Conservation (phyloP, 176 grass and related monocot genomes). For the Metroxylon sagu region DNA sequence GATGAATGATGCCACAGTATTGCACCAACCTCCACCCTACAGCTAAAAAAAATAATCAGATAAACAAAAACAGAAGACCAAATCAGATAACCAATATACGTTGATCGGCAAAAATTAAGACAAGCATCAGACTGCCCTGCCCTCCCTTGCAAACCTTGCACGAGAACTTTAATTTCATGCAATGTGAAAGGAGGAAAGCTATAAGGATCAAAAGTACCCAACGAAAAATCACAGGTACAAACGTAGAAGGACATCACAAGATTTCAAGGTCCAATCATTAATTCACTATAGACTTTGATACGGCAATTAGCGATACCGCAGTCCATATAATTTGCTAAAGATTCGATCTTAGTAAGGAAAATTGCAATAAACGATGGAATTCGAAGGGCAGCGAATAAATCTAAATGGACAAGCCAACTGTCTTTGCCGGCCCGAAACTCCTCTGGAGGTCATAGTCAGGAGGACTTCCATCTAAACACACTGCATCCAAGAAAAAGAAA, state of each 20-base stretch:
- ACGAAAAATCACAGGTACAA: no score
- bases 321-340: no score
- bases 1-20: slow-evolving; percentile 39
- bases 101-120: no score
- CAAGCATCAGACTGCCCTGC: no score
- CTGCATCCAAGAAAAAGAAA: slow-evolving; percentile 19
- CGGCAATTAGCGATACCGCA: no score
- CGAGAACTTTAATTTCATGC: no score
- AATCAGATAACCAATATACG: neutral
- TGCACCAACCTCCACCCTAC: slow-evolving; percentile 79
- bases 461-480: slow-evolving; percentile 62
- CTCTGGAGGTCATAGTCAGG: slow-evolving; percentile 60
- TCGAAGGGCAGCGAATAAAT: slow-evolving; percentile 18
- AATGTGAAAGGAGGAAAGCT: no score
- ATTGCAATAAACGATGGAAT: neutral
- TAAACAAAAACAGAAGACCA: slow-evolving; percentile 6
- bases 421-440: slow-evolving; percentile 35
- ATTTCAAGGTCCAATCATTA: no score
- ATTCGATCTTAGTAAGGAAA: neutral
- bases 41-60: neutral
- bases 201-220: no score
- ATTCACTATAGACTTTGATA: no score
- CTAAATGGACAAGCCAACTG: slow-evolving; percentile 57
- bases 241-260: no score
- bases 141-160: no score